phyloP scores from a whole-genome alignment of 108 stramenopile species.

The Skeletonema marinoi region DNA sequence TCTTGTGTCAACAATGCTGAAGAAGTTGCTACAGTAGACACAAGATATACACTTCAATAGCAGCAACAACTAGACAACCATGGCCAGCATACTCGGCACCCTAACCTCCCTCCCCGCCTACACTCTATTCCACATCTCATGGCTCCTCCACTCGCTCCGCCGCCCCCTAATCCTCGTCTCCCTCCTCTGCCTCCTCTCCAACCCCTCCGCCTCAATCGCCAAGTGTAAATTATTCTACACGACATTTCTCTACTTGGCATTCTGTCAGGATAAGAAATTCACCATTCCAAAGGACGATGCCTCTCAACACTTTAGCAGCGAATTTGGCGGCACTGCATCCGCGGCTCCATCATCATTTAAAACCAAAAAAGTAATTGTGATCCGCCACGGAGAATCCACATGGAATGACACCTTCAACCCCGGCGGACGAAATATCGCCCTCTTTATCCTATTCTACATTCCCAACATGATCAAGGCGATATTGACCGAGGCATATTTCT shows the following conservation, averaged over 20 bases:
- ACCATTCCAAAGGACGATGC: conserved; percentile 63
- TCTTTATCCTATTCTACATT: conserved; percentile 69
- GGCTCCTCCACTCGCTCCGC: conserved; percentile 55
- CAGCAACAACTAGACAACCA: conserved; percentile 2
- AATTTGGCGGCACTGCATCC: conserved; percentile 28
- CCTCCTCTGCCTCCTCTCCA: conserved; percentile 55
- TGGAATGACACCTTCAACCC: conserved; percentile 94
- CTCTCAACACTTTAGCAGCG: conserved; percentile 49
- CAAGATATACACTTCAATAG: too few species aligned
- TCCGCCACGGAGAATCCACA: conserved; percentile 86
- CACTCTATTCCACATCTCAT: conserved; percentile 51
- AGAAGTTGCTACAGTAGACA: too few species aligned
- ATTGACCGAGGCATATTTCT: conserved; percentile 67
- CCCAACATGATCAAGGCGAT: conserved; percentile 71
- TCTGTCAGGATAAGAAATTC: conserved; percentile 83
- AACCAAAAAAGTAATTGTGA: conserved; percentile 77
- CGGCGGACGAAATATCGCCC: conserved; percentile 67
- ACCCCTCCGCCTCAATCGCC: conserved; percentile 60
- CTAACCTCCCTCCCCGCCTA: conserved; percentile 51
- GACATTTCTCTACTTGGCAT: conserved; percentile 60
- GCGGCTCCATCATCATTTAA: conserved; percentile 14
- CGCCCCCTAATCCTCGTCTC: conserved; percentile 67
- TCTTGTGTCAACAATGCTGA: too few species aligned
- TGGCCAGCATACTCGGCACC: conserved; percentile 30
- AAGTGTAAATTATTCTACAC: conserved; percentile 63